A percentile compares a stretch with the other conserved stretches of the same genome.
Evolutionary conservation across 495 filamentous ascomycete genomes (phyloP).

Genomic region (Aspergillus nidulans): DNA sequence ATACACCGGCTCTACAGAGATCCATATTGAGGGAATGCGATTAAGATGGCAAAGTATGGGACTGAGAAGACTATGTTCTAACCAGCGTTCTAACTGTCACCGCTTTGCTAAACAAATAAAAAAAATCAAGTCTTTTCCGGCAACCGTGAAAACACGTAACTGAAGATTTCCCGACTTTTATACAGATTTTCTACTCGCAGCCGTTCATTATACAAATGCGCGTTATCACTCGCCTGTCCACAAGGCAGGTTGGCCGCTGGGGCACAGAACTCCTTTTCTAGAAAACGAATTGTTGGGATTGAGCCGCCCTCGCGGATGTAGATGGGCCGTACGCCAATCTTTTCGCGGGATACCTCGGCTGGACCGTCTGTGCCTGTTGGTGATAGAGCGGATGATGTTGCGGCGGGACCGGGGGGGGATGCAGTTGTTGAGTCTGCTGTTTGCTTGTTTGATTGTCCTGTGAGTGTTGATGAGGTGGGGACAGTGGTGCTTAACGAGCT

Average conservation of each 20-base stretch:
- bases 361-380: neutral
- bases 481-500: constrained; percentile 37
- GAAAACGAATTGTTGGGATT: constrained; percentile 86
- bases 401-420: neutral
- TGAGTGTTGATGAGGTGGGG: constrained; percentile 57
- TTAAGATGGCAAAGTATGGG: no score
- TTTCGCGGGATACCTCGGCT: neutral
- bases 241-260: constrained; percentile 92
- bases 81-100: neutral
- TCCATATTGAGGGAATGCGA: no score
- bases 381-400: neutral
- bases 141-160: constrained; percentile 72
- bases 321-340: constrained; percentile 43
- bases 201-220: constrained; percentile 93
- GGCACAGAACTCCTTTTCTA: constrained; percentile 91
- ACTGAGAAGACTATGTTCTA: no score
- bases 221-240: constrained; percentile 89
- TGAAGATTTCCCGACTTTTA: constrained; percentile 89
- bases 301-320: constrained; percentile 96
- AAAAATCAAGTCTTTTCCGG: constrained; percentile 39
- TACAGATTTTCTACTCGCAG: constrained; percentile 80
- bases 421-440: neutral
- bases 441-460: constrained; percentile 22
- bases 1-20: no score
- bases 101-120: neutral